Base-by-base conservation (phyloP, 345 rosid species). In the Melaleuca quinquenervia region DNA sequence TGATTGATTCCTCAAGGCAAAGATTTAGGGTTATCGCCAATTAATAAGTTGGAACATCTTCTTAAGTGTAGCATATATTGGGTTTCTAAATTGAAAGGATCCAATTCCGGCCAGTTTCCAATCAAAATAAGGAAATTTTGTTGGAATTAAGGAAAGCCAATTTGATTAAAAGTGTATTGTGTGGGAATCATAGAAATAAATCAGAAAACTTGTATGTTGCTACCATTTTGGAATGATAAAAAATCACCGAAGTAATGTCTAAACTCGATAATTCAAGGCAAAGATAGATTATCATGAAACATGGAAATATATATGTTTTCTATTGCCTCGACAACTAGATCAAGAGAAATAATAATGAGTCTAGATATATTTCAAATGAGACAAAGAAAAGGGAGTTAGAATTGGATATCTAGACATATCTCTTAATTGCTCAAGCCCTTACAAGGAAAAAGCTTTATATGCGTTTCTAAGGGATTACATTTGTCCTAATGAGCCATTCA, bases 331-430 rank as follows among this genome's bases (percentile, higher is more conserved):
- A n/a, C 1, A 1, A 11, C 16, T 58, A 58, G 64, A n/a, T 58
- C 6, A 58, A 58, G 29, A n/a, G 10, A 24, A 4, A 56, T 29
- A 58, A 11, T 58, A 29, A 58, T 7, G 14, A 58, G 1, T 0
- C 16, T 29, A 58, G 5, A 58, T 58, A 58, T 58, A 58, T 58
- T 58, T 16, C 12, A 58, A 11, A 26, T 11, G 29, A 56, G 64
- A 56, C 29, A 11, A 56, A 56, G 0, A 26, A 56, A 56, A 56
- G 26, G 0, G 32, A 58, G 70, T 58, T n/a, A 12, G 7, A 70
- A 70, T 70, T 70, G 12, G 78, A 32, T 0, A 70, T 0, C 0
- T 36, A 36, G 3, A 32, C 14, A 70, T 0, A 5, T 4, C 48
- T 32, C 18, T 0, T 49, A 6, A 24, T 82, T 6, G 48, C 53